Evolutionary conservation across 371 early-diverging fungal genomes (phyloP).

Genomic region (Mucor circinelloides): DNA sequence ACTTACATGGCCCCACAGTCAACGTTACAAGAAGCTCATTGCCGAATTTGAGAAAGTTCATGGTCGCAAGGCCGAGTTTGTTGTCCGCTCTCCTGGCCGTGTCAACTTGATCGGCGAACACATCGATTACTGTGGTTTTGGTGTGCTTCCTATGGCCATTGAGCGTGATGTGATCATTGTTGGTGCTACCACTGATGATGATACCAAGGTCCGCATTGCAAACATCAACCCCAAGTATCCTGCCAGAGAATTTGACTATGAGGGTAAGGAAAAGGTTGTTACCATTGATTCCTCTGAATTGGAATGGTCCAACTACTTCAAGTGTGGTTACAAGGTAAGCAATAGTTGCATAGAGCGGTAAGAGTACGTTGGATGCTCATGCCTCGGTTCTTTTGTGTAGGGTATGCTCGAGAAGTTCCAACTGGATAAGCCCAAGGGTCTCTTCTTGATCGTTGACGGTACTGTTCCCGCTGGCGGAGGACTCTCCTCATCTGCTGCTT

Average conservation of each 20-base stretch:
- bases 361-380: background rate
- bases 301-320: slow-evolving; percentile 90
- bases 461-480: slow-evolving; percentile 87
- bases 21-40: slow-evolving; percentile 62
- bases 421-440: slow-evolving; percentile 63
- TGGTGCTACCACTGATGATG: slow-evolving; percentile 56
- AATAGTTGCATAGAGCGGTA: background rate
- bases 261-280: slow-evolving; percentile 56
- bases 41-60: slow-evolving; percentile 62
- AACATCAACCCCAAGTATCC: slow-evolving; percentile 71
- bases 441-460: slow-evolving; percentile 75
- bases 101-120: slow-evolving; percentile 97
- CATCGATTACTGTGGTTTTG: slow-evolving; percentile 94
- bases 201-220: slow-evolving; percentile 59
- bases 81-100: slow-evolving; percentile 90
- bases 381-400: slow-evolving; percentile 26
- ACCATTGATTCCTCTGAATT: slow-evolving; percentile 67
- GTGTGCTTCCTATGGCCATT: slow-evolving; percentile 96
- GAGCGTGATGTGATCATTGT: slow-evolving; percentile 86
- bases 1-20: slow-evolving; percentile 19
- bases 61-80: slow-evolving; percentile 73
- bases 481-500: slow-evolving; percentile 84
- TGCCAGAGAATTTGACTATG: slow-evolving; percentile 61
- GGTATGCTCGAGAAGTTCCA: slow-evolving; percentile 69
- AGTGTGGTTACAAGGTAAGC: slow-evolving; percentile 79